phyloP scores from a whole-genome alignment of 257 asterid species.

The Penstemon davidsonii region DNA sequence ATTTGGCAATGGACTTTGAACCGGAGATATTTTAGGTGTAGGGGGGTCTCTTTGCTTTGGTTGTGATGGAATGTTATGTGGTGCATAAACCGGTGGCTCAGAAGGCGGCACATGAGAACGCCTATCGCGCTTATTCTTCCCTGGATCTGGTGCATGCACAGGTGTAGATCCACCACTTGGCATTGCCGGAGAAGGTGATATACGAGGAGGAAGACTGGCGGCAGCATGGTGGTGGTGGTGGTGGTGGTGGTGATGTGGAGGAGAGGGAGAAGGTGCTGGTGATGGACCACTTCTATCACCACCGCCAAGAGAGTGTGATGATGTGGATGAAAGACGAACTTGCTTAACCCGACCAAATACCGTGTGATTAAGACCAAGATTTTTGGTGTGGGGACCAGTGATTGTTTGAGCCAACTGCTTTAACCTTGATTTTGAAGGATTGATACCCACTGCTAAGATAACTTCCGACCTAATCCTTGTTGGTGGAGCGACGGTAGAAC shows the following conservation, averaged over 20 bases:
- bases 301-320: slow-evolving; percentile 59
- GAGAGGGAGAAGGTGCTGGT: slow-evolving; percentile 47
- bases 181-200: slow-evolving; percentile 64
- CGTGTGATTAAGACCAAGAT: slow-evolving; percentile 90
- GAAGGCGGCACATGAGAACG: slow-evolving; percentile 50
- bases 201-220: slow-evolving; percentile 47
- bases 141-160: slow-evolving; percentile 44
- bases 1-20: slow-evolving; percentile 54
- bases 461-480: slow-evolving; percentile 76
- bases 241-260: slow-evolving; percentile 55
- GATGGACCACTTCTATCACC: slow-evolving; percentile 39
- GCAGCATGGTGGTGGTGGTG: slow-evolving; percentile 31
- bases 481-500: slow-evolving; percentile 72
- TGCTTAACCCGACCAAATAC: slow-evolving; percentile 95
- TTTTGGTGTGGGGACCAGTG: slow-evolving; percentile 63
- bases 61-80: slow-evolving; percentile 49
- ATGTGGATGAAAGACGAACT: slow-evolving; percentile 78
- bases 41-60: no score
- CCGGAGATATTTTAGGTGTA: slow-evolving; percentile 38
- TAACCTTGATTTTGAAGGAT: slow-evolving; percentile 65
- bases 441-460: slow-evolving; percentile 69
- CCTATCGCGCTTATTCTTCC: slow-evolving; percentile 36
- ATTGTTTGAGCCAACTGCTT: slow-evolving; percentile 92
- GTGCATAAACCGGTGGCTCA: slow-evolving; percentile 55
- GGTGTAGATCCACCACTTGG: slow-evolving; percentile 33